These are phyloP conservation scores for Clonostachys rhizophaga DNA, from an alignment of 2,329 filamentous ascomycete species.

Conservation along the genomic window DNA sequence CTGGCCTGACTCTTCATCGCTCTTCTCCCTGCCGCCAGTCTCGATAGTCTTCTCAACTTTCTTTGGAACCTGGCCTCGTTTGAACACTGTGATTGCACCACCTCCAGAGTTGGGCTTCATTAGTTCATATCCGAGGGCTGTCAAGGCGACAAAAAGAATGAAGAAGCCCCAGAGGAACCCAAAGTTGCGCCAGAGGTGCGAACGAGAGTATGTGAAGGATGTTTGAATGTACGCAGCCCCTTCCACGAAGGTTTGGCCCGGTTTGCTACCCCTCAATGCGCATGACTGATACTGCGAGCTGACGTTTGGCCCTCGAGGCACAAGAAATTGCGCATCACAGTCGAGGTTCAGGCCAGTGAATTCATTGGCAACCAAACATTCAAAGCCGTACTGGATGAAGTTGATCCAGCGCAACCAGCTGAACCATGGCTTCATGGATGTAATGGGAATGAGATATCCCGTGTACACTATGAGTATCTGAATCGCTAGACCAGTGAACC, in stretches of 20 bases:
- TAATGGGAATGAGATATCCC: conserved; percentile 57
- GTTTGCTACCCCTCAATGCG: conserved; percentile 38
- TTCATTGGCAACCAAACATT: conserved; percentile 64
- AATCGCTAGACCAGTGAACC: conserved; percentile 50
- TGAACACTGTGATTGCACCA: conserved; percentile 56
- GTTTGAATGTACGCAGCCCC: conserved; percentile 51
- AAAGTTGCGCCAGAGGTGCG: conserved; percentile 71
- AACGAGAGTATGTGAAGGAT: conserved; percentile 48
- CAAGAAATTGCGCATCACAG: conserved; percentile 53
- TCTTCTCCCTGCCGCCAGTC: conserved; percentile 33
- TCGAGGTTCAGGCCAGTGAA: conserved; percentile 50
- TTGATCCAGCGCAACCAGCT: conserved; percentile 70
- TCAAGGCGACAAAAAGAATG: conserved; percentile 69
- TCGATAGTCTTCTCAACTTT: conserved; percentile 52
- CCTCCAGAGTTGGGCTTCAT: conserved; percentile 57
- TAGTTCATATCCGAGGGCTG: conserved; percentile 64
- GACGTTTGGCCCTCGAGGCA: conserved; percentile 36
- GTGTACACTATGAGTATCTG: conserved; percentile 65
- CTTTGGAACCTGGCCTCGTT: conserved; percentile 59
- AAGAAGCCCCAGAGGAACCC: conserved; percentile 73
- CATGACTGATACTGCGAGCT: conserved; percentile 45
- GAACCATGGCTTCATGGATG: conserved; percentile 48
- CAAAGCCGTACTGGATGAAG: conserved; percentile 65
- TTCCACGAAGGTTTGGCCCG: conserved; percentile 37
- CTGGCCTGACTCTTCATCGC: conserved; percentile 42